Base-by-base conservation (phyloP, 352 stramenopile genomes). In the Phytophthora palmivora region DNA sequence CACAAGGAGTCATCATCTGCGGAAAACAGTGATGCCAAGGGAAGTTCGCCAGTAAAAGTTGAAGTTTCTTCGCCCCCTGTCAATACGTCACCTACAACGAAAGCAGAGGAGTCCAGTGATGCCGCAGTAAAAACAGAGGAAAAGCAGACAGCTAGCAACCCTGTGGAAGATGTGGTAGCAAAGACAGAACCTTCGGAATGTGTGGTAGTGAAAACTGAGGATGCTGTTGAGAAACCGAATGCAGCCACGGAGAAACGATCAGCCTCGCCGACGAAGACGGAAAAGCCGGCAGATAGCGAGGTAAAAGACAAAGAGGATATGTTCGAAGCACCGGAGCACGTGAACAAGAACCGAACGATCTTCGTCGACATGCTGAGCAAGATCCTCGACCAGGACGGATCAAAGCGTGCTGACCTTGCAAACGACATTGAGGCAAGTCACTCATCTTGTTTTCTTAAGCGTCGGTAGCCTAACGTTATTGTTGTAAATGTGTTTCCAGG, bases 331-430 rank as follows among this genome's bases (percentile, higher is more conserved):
- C 67, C 82, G 16, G 70, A 75, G 21, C 65, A 78, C 15, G 46
- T 81, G 18, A 79, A 92, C 60, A 82, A 87, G 62, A 81, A 80
- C 32, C 73, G 84, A 28, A 64, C 70, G 34, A 73, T 72, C 6
- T 89, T 87, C 52, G 75, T 89, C 16, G 82, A 88, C 9, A 89
- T 91, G 81, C 70, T 92, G 45, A 81, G 80, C 46, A 76, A 82
- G 24, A 72, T 84, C 10, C 58, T 92, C n/a, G 69, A 76, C 14
- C 49, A 72, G 5, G 74, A 78, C 38, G 78, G 79, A 15, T 45
- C 70, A 19, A 54, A 61, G 14, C 69, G 78, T 39, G 49, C 50
- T 10, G 63, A 86, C 12, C 52, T 91, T 32, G 78, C 84, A n/a
- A 78, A 78, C 9, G 78, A 90, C 50, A 91, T 94, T 49, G 84